phyloP scores from a whole-genome alignment of 1,284 basidiomycete species.

The Somion occarium region DNA sequence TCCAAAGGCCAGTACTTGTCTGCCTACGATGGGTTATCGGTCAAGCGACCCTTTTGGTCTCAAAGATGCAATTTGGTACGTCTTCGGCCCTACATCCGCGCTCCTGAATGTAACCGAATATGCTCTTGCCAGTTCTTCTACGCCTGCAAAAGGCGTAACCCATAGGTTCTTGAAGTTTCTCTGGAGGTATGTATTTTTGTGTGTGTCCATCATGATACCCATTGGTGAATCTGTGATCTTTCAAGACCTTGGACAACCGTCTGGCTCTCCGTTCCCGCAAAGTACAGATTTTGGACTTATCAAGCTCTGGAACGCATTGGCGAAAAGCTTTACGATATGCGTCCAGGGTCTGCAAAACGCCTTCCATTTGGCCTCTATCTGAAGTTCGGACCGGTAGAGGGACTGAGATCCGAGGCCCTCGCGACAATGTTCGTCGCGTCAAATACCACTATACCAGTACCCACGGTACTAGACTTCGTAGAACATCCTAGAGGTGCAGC shows the following conservation, averaged over 20 bases:
- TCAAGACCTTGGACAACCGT: not conserved
- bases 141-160: not conserved
- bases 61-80: not conserved
- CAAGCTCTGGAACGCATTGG: not conserved
- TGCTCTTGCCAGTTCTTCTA: not conserved
- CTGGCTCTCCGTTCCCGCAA: not conserved
- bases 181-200: not conserved
- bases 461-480: conserved; percentile 14
- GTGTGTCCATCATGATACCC: not conserved
- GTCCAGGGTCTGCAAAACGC: not conserved
- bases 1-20: not conserved
- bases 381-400: not conserved
- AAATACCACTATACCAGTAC: conserved; percentile 15
- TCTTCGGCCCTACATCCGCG: not conserved
- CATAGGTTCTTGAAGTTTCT: not conserved
- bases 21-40: not conserved
- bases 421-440: not conserved
- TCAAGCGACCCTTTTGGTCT: not conserved
- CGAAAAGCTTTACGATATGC: not conserved
- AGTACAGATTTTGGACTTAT: not conserved
- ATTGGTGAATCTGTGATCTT: not conserved
- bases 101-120: not conserved
- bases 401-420: not conserved
- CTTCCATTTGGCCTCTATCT: not conserved
- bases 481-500: not conserved